Conservation (phyloP, 2,329 filamentous ascomycete species). For the Aspergillus floridensis region DNA sequence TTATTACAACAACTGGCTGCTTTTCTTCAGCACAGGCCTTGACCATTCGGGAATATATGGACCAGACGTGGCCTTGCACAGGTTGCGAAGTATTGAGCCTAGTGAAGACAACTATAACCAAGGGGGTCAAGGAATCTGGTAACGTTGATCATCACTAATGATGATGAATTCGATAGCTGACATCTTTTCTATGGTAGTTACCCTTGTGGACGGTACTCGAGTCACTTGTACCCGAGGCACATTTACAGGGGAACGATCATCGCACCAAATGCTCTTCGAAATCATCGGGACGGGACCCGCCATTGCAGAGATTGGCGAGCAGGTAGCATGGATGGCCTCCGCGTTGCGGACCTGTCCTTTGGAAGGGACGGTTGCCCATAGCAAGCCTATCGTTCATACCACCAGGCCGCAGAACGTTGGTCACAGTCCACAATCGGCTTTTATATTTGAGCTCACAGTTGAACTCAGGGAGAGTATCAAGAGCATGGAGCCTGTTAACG, state of each 20-base stretch:
- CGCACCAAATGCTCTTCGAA: neutral
- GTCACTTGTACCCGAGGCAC: too few relatives aligned
- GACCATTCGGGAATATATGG: neutral
- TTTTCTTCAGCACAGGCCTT: neutral
- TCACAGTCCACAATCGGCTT: neutral
- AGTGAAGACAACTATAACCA: neutral
- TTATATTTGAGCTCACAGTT: neutral
- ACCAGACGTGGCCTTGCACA: neutral
- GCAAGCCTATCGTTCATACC: neutral
- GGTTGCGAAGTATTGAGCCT: neutral
- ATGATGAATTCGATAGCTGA: too few relatives aligned
- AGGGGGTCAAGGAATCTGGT: too few relatives aligned
- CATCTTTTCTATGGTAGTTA: too few relatives aligned
- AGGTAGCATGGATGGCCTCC: slow-evolving; percentile 5
- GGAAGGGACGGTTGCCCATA: neutral
- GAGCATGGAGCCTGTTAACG: neutral
- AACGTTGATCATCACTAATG: too few relatives aligned
- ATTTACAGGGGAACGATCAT: too few relatives aligned
- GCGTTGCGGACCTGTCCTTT: neutral
- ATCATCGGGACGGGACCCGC: neutral
- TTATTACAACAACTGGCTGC: neutral
- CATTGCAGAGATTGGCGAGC: slow-evolving; percentile 8
- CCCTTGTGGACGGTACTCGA: too few relatives aligned
- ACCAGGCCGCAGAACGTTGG: neutral
- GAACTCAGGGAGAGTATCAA: neutral